Conservation (phyloP, 1,139 yeast genomes). For the Pichia sp. region DNA sequence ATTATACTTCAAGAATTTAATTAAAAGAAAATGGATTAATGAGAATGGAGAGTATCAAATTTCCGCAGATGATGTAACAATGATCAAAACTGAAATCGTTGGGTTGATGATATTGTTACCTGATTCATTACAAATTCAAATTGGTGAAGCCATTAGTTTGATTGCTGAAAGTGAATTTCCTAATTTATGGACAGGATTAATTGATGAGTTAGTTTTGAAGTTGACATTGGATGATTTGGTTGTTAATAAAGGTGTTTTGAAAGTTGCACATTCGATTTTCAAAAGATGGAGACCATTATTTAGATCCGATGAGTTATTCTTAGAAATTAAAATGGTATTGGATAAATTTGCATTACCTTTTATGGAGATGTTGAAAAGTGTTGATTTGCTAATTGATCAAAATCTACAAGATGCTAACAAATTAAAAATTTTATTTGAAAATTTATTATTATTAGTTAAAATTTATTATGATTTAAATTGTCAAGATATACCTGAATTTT, state of each 20-base stretch:
- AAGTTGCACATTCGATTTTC: slow-evolving; percentile 92
- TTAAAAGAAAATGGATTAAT: slow-evolving; percentile 82
- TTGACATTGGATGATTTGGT: slow-evolving; percentile 60
- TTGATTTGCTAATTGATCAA: slow-evolving; percentile 59
- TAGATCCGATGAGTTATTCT: slow-evolving; percentile 81
- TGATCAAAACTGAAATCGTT: slow-evolving; percentile 72
- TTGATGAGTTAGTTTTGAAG: slow-evolving; percentile 68
- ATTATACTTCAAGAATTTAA: slow-evolving; percentile 80
- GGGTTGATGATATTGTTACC: slow-evolving; percentile 81
- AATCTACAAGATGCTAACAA: slow-evolving; percentile 42
- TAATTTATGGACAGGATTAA: slow-evolving; percentile 72
- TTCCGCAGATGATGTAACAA: slow-evolving; percentile 52
- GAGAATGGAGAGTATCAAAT: slow-evolving; percentile 78
- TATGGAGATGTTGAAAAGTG: slow-evolving; percentile 54
- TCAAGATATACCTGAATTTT: slow-evolving; percentile 96
- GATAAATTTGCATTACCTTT: slow-evolving; percentile 84
- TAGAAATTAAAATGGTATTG: slow-evolving; percentile 82
- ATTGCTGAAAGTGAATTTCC: slow-evolving; percentile 98
- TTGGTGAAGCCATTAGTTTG: slow-evolving; percentile 87
- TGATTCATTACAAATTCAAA: slow-evolving; percentile 67
- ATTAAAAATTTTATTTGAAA: slow-evolving; percentile 56
- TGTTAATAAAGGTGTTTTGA: slow-evolving; percentile 76
- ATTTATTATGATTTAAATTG: slow-evolving; percentile 91
- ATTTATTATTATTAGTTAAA: slow-evolving; percentile 64
- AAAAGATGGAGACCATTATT: slow-evolving; percentile 95